A percentile compares a stretch with the other conserved stretches of the same genome.
phyloP scores from a whole-genome alignment of 208 protist genomes.

The Porcisia deanei region DNA sequence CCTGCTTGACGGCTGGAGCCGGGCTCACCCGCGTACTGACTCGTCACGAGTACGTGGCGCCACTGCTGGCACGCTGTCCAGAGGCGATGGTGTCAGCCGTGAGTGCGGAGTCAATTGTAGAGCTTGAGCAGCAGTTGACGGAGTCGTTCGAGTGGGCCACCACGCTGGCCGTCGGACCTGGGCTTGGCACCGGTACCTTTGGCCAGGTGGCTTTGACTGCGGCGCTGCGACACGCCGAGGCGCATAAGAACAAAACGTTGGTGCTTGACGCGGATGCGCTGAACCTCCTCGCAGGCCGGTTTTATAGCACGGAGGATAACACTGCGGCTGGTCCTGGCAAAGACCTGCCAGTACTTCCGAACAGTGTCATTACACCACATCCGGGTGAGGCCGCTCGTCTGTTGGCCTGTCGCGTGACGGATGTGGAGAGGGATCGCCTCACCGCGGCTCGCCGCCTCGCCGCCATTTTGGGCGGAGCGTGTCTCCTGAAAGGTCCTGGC shows the following conservation, averaged over 20 bases:
- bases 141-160: conserved; percentile 52
- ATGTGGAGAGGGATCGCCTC: conserved; percentile 77
- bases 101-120: not conserved
- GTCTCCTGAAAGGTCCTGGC: conserved; percentile 80
- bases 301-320: not conserved
- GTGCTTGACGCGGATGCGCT: conserved; percentile 82
- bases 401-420: conserved; percentile 47
- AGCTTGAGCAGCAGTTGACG: conserved; percentile 21
- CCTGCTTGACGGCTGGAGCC: conserved; percentile 50
- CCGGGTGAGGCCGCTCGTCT: conserved; percentile 75
- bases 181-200: conserved; percentile 51
- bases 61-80: conserved; percentile 75
- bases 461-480: conserved; percentile 48
- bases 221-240: conserved; percentile 35
- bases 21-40: conserved; percentile 77
- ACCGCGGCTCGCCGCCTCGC: conserved; percentile 44
- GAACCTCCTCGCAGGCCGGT: conserved; percentile 39
- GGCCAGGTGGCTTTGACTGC: conserved; percentile 24
- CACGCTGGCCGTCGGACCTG: conserved; percentile 68
- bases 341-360: conserved; percentile 27
- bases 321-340: not conserved
- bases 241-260: conserved; percentile 44
- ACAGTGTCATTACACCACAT: conserved; percentile 80
- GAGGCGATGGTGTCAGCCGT: conserved; percentile 65
- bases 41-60: conserved; percentile 42